Evolutionary conservation across 2,329 filamentous ascomycete genomes (phyloP).

Genomic region (Claviceps africana): DNA sequence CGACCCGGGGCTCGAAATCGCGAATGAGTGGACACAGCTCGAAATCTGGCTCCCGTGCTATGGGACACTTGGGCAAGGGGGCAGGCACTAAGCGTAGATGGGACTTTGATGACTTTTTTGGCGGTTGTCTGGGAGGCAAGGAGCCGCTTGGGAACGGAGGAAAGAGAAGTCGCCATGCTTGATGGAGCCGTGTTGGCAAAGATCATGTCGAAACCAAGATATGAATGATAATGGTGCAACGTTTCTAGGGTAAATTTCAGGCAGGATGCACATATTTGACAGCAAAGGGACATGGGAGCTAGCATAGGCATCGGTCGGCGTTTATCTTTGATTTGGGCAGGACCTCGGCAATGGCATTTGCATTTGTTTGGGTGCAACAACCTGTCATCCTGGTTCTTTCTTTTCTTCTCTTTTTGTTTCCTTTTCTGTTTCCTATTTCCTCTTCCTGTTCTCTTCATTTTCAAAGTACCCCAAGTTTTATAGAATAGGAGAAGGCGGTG

Average conservation of each 20-base stretch:
- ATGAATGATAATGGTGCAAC: conserved; percentile 3
- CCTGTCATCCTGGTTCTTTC: background rate
- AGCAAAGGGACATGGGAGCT: conserved; percentile 20
- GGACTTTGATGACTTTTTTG: conserved; percentile 63
- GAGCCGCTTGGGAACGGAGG: conserved; percentile 37
- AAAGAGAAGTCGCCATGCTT: conserved; percentile 37
- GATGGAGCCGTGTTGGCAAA: conserved; percentile 7
- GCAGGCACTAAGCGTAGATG: conserved; percentile 61
- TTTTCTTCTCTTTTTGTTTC: background rate
- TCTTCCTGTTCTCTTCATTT: background rate
- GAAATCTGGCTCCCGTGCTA: conserved; percentile 14
- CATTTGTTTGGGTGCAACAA: conserved; percentile 7
- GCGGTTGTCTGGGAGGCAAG: conserved; percentile 50
- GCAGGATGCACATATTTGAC: conserved; percentile 16
- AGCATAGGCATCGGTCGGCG: conserved; percentile 23
- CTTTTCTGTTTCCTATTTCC: background rate
- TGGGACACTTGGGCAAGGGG: conserved; percentile 41
- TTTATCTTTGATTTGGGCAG: conserved; percentile 13
- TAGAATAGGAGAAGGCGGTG: background rate
- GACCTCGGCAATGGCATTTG: conserved; percentile 16
- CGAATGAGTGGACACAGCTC: conserved; percentile 14
- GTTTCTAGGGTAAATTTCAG: conserved; percentile 7
- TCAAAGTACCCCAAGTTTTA: background rate
- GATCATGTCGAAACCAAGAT: conserved; percentile 6
- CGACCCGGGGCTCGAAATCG: conserved; percentile 16